Evolutionary conservation across 768 basidiomycete genomes (phyloP), one percentile per base, ranked within the genome.

Genomic region (Macrocybe gigantea): DNA sequence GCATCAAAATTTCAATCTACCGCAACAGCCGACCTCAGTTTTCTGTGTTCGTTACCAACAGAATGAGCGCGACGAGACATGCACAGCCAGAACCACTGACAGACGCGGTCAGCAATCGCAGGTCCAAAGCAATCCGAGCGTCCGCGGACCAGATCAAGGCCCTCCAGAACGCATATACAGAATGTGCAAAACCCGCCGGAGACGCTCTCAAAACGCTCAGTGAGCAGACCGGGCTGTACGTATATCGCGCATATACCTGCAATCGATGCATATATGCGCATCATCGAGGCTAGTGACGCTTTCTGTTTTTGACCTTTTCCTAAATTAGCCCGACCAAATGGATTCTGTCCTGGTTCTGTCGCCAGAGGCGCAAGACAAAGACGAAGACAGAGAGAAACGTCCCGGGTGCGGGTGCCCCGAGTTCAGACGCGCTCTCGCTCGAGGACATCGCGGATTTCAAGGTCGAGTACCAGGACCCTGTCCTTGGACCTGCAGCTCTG

Each of bases 381-480:
- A 31, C 13, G 4, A 13, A 13, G 36, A 41, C 33, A 7, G 14
- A 44, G 31, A 34, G 35, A 10, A 15, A 33, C 12, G 10, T 12
- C 11, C 30, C 29, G 32, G n/a, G 13, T 8, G 29, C 42, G 5
- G 29, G 30, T 33, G 10, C 31, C 42, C 8, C 6, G 5, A 33
- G 8, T 7, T 44, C 31, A 44, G 10, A 10, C 22, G 22, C 22
- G 22, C 22, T 31, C 41, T 29, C 41, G 9, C 11, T 29, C 7
- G 41, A n/a, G 41, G 32, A 41, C 12, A 41, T 29, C 12, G 29
- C 41, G 13, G 38, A 44, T 15, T 49, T 58, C 33, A 58, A 60
- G 48, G 15, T 43, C 30, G 59, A 58, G 33, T 32, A 50, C 35
- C 48, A 41, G 32, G 57, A 57, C 9, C 33, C 45, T 13, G 22